Evolutionary conservation across 202 grass and related monocot species (phyloP), one percentile per base, ranked within the genome.

Genomic region (Eragrostis tef): DNA sequence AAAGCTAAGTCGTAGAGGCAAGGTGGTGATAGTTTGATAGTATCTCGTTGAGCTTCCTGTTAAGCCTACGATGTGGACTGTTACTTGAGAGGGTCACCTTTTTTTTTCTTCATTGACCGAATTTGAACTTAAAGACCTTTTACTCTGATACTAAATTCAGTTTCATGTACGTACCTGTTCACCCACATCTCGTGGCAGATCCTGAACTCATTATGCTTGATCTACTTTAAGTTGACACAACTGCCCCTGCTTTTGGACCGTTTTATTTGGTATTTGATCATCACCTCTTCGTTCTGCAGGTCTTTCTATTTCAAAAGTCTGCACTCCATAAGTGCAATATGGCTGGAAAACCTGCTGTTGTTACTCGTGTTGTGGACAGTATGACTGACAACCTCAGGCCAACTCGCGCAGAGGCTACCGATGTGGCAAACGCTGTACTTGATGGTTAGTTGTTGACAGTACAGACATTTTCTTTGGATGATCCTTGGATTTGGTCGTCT

Each of bases 331-430:
- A 99, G 87, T 99, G 96, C 75, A 99, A 99, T 85, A 87, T 99
- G 85, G 90, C 92, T 85, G 96, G 92, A 88, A 98, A 95, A 66
- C 92, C 95, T 43, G 96, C 92, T 88, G 96, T 98, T 71, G 80
- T 98, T 73, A 98, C 95, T 76, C 95, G 95, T 88, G 95, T 95
- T 21, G 95, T 95, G 69, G 95, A 98, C 87, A 95, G 96, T 88
- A 98, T 98, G 96, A 98, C 96, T 49, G 96, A 98, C 78, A 98
- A 98, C 81, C 87, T 98, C 26, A 90, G 96, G 85, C 96, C 96
- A 58, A 98, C 96, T 58, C 96, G 96, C 72, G 96, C 96, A 0
- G 96, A 98, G 65, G 96, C 96, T 85, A 98, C 96, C 36, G 96
- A 98, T 85, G 96, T 98, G 72, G 96, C 96, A 20, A 98, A 98